These are phyloP conservation scores for Oryza officinalis DNA, from an alignment of 176 grass and related monocot species.

Conservation along the genomic window DNA sequence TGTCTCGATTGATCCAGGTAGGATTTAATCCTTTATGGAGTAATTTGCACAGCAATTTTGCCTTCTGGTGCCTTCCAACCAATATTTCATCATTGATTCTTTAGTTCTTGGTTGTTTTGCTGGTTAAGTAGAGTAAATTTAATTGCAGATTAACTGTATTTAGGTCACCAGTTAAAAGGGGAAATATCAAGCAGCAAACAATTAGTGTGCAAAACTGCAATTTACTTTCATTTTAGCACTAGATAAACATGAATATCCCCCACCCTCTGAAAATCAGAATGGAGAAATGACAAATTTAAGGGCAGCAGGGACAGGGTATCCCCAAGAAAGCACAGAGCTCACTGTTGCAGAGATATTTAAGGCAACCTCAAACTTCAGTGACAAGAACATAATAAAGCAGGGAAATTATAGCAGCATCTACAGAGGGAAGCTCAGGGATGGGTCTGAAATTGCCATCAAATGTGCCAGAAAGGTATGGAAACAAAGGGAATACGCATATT, in stretches of 20 bases:
- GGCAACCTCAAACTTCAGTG: slow-evolving; percentile 46
- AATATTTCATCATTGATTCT: background rate
- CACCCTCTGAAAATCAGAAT: background rate
- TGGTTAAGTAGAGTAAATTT: background rate
- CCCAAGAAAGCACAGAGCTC: slow-evolving; percentile 27
- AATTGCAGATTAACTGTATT: background rate
- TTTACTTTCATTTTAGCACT: background rate
- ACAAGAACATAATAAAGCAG: slow-evolving; percentile 40
- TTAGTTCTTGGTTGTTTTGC: background rate
- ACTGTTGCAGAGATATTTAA: slow-evolving; percentile 19
- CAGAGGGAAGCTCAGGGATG: slow-evolving; percentile 46
- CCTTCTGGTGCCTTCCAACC: background rate
- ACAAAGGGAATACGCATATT: background rate
- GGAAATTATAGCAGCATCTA: slow-evolving; percentile 27
- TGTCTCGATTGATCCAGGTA: slow-evolving; percentile 45
- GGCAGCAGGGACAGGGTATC: slow-evolving; percentile 29
- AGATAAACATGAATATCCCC: background rate
- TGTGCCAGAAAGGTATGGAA: slow-evolving; percentile 37
- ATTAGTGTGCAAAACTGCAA: background rate
- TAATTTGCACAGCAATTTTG: background rate
- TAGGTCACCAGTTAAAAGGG: background rate
- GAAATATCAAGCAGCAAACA: background rate
- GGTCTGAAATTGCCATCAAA: slow-evolving; percentile 29
- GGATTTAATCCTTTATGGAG: no score
- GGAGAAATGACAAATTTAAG: background rate